phyloP scores from a whole-genome alignment of 2,329 filamentous ascomycete genomes.

The Trichoderma aggressivum region DNA sequence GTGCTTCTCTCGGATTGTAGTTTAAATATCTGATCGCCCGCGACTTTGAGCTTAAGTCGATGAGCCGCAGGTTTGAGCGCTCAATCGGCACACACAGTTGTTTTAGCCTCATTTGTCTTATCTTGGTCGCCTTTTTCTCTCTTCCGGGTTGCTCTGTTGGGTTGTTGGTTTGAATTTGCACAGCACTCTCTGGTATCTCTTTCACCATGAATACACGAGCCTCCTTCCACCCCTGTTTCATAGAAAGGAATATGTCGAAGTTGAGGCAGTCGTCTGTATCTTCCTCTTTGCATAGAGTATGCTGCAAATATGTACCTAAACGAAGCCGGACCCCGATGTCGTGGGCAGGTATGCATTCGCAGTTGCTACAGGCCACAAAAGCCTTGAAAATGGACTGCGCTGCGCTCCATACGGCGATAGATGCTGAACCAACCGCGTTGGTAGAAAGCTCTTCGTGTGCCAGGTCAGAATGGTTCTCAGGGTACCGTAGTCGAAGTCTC shows the following conservation, averaged over 20 bases:
- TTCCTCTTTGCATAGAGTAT: neutral
- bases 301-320: neutral
- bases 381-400: neutral
- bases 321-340: neutral
- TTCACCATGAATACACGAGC: neutral
- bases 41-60: neutral
- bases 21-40: neutral
- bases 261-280: neutral
- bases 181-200: neutral
- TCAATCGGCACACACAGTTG: neutral
- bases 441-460: neutral
- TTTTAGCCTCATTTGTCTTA: neutral
- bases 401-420: neutral
- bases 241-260: neutral
- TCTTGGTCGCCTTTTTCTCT: neutral
- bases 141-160: too few species aligned
- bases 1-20: neutral
- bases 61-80: neutral
- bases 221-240: neutral
- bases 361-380: neutral
- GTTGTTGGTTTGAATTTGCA: neutral
- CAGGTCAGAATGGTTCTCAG: neutral
- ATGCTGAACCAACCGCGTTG: neutral
- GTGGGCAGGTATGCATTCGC: neutral
- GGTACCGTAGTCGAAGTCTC: neutral